phyloP scores from a whole-genome alignment of 176 grass and related monocot species.

The Aegilops tauschii region DNA sequence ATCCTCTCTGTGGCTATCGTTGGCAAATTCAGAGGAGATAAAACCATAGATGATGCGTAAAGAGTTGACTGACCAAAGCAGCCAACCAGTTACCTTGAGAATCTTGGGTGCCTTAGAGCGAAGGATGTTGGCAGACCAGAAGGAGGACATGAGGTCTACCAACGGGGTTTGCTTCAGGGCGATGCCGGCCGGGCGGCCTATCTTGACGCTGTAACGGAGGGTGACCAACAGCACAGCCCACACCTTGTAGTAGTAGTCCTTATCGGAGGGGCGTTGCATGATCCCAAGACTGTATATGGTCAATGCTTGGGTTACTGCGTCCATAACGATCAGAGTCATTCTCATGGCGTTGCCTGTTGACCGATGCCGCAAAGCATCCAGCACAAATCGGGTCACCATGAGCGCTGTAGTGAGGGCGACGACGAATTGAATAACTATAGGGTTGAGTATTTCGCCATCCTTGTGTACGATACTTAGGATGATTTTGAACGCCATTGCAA shows the following conservation, averaged over 20 bases:
- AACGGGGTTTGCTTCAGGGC: not conserved
- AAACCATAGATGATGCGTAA: conserved; percentile 7
- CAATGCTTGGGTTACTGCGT: not conserved
- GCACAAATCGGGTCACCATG: too few relatives aligned
- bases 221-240: conserved; percentile 2
- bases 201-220: not conserved
- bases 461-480: too few relatives aligned
- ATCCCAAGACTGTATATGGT: not conserved
- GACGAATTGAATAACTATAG: accelerated
- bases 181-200: not conserved
- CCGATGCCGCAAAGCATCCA: too few relatives aligned
- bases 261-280: not conserved
- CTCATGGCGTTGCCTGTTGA: too few relatives aligned
- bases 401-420: accelerated
- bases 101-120: too few relatives aligned
- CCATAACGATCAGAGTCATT: not conserved
- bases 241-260: not conserved
- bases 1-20: not conserved
- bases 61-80: conserved; percentile 13
- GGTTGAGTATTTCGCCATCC: too few relatives aligned
- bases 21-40: not conserved
- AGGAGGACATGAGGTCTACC: too few relatives aligned
- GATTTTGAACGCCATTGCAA: too few relatives aligned
- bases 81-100: not conserved
- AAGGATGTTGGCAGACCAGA: too few relatives aligned